Evolutionary conservation across 805 yeast species (phyloP), one percentile per base, ranked within the genome.

Genomic region (Candida broadrunensis): DNA sequence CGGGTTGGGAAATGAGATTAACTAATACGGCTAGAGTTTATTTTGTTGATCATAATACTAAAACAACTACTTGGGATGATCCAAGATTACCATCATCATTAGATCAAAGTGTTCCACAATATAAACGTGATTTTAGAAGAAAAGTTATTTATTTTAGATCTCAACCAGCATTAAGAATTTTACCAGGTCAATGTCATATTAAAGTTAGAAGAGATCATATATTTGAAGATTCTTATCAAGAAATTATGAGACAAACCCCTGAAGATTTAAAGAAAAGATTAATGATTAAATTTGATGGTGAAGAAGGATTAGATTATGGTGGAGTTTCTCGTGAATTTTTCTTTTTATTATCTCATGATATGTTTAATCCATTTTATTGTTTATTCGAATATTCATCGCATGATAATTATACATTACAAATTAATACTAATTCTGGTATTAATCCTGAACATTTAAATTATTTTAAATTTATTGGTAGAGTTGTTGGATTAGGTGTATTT

Each of bases 1-100:
- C 91, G 40, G 99, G 99, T 40, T 93, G 99, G 99, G 99, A 93
- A 72, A 93, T 93, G 99, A 85, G 99, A 67, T 78, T 93, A 58
- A 95, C 99, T 33, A 93, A 93, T 65, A 93, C 99, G 1, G 97
- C 99, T 8, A 81, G 99, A 63, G 99, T 93, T 17, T 93, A 93
- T 65, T 93, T 93, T 64, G 99, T 93, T 50, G 99, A 93, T 65
- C 99, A 93, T 72, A 93, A 93, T 68, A 93, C 99, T 24, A 93
- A 93, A 70, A 93, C 99, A 0, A 93, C 99, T 0, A 93, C 99
- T 1, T 93, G 99, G 99, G 99, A 93, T 67, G 99, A 93, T 62
- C 99, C 99, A 48, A 83, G 99, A 60, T 76, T 93, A 61, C 99
- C 99, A 38, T 88, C 97, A 5, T 87, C 96, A 7, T 73, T 93